Evolutionary conservation across 495 filamentous ascomycete genomes (phyloP), one percentile per base, ranked within the genome.

Genomic region (Podospora fimiseda): DNA sequence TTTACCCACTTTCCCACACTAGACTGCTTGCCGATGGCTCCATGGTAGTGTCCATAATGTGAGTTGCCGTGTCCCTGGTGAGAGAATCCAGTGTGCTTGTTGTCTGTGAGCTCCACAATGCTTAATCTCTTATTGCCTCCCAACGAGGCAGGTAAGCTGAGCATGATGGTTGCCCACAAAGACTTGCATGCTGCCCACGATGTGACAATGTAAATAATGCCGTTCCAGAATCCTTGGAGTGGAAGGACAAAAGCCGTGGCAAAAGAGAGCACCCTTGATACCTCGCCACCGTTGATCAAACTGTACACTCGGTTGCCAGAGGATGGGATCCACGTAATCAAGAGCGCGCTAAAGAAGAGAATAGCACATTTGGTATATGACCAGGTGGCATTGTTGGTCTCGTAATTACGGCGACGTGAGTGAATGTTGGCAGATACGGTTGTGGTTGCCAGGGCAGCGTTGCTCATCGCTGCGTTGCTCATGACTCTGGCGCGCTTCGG

Each of bases 141-240:
- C 11, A 24, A 16, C 15, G 4, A 15, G 13, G 3, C 11, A 11
- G 19, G 27, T 9, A 42, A 16, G 19, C 48, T 48, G 30, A 39
- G 48, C 16, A 38, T 9, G 15, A 50, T 21, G 43, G 19, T 41
- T 2, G 37, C 24, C 4, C 6, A 18, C 8, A 74, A 60, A 20
- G 63, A 63, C 57, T 67, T 67, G 51, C 70, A 75, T 8, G 76
- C 75, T 30, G 65, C 65, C 72, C 71, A 76, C 13, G 73, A 80
- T 2, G 88, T 89, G 16, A 80, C 81, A 11, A 82, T 65, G 68
- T 94, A 95, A 50, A 95, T 89, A 48, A 89, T 62, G 16, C 81
- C 80, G 59, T 94, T 95, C 86, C 88, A 92, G 60, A 93, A 90
- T 1, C 90, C 90, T 61, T 94, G 90, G 0, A 90, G 73, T 0